Evolutionary conservation across 1,284 basidiomycete species (phyloP), one percentile per base, ranked within the genome.

Genomic region (Thelephora terrestris): DNA sequence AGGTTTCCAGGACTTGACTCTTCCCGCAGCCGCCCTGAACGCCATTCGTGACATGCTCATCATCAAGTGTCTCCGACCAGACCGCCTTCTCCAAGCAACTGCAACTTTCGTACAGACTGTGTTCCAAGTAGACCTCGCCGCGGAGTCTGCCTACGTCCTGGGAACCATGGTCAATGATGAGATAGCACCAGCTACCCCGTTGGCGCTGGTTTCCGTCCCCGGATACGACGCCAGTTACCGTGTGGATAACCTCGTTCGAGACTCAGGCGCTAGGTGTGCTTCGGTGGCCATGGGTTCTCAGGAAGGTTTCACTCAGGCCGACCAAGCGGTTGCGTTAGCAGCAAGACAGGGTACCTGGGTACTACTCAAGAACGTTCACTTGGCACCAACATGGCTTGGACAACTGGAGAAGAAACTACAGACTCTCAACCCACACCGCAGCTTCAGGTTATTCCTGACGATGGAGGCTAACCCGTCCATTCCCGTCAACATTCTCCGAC

Each of bases 281-380:
- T 89, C 91, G 1, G 89, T 97, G 16, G 94, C 94, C 10, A 96
- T 98, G 91, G 94, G 94, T n/a, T 96, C 93, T 1, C 88, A 92
- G 55, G 94, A 98, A 73, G 93, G 94, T n/a, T 94, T 91, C 65
- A 79, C 80, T 6, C 74, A 92, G 2, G 94, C 94, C 5, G 94
- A 98, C 59, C 91, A 95, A 64, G 92, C 92, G 2, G 96, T 98
- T 54, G 85, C 88, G 18, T 69, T 83, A 20, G 93, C 93, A 21
- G 88, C 91, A 14, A 79, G 93, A 18, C 88, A 91, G 62, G 94
- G 94, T 6, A 78, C 85, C 12, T 95, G 92, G 92, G 93, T 97
- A 2, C 71, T 97, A 42, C 77, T 96, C 52, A 97, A 97, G 71
- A 98, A 98, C 57, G 91, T 95, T 7, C 93, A 97, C 61, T 77